Conservation (phyloP, 306 rosid species). For the Quercus mongolica region DNA sequence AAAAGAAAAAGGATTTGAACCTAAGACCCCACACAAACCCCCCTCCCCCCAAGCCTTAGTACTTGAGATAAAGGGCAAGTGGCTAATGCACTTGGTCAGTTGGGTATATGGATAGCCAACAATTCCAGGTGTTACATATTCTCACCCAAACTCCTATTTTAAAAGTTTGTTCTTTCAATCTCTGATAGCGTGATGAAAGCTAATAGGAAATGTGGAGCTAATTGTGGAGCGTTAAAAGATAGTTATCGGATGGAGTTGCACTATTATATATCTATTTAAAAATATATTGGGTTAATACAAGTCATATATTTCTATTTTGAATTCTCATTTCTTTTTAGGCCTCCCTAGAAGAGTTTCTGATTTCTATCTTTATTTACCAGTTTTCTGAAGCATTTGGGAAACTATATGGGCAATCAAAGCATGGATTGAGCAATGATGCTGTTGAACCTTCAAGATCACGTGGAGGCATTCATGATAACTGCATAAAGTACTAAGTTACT, state of each 20-base stretch:
- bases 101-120: too few species aligned
- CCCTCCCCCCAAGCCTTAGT: background rate
- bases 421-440: constrained; percentile 52
- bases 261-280: background rate
- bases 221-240: background rate
- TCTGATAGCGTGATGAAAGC: background rate
- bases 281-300: background rate
- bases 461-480: constrained; percentile 76
- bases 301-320: background rate
- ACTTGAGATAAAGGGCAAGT: background rate
- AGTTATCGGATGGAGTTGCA: background rate
- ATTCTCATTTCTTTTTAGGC: background rate
- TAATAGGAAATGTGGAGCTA: background rate
- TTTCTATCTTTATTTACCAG: constrained; percentile 33
- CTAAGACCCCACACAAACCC: background rate
- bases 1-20: background rate
- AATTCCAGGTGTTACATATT: background rate
- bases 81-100: background rate
- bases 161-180: constrained; percentile 1
- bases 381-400: constrained; percentile 93
- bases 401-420: constrained; percentile 74
- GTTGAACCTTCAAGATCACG: constrained; percentile 71
- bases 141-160: background rate
- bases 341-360: background rate
- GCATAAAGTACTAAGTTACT: constrained; percentile 61